phyloP scores from a whole-genome alignment of 129 eudicot genomes.

The Chrysanthemum makinoi region DNA sequence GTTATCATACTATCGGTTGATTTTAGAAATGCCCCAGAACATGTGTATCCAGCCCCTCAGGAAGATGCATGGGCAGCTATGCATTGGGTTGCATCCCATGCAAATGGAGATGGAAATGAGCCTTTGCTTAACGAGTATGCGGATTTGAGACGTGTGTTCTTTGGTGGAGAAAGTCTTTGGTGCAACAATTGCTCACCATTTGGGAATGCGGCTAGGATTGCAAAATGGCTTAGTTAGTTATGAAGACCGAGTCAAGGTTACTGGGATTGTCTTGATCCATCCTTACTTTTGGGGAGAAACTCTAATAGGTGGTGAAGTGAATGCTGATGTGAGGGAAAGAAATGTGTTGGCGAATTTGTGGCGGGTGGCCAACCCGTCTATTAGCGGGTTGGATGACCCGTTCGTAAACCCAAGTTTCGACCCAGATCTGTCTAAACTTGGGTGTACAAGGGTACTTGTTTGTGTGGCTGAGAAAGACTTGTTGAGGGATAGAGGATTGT shows the following conservation, averaged over 20 bases:
- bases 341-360: neutral
- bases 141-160: neutral
- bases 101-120: neutral
- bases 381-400: conserved; percentile 4
- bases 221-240: neutral
- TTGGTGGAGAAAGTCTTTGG: conserved; percentile 14
- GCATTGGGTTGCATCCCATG: conserved; percentile 12
- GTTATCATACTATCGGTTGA: neutral
- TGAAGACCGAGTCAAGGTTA: neutral
- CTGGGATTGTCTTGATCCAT: conserved; percentile 2
- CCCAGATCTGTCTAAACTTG: neutral
- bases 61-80: neutral
- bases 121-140: conserved; percentile 5
- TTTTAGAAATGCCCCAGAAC: conserved; percentile 7
- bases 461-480: conserved; percentile 10
- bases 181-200: neutral
- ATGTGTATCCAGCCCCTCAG: neutral
- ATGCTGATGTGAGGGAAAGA: conserved; percentile 2
- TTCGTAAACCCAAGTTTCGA: neutral
- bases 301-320: neutral
- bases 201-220: neutral
- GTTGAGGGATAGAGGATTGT: conserved; percentile 17
- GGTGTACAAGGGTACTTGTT: conserved; percentile 12
- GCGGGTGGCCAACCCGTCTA: neutral
- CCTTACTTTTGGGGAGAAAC: conserved; percentile 16